A percentile compares a stretch with the other conserved stretches of the same genome.
Conservation (phyloP, 2,329 filamentous ascomycete genomes). For the Xylaria sp. region DNA sequence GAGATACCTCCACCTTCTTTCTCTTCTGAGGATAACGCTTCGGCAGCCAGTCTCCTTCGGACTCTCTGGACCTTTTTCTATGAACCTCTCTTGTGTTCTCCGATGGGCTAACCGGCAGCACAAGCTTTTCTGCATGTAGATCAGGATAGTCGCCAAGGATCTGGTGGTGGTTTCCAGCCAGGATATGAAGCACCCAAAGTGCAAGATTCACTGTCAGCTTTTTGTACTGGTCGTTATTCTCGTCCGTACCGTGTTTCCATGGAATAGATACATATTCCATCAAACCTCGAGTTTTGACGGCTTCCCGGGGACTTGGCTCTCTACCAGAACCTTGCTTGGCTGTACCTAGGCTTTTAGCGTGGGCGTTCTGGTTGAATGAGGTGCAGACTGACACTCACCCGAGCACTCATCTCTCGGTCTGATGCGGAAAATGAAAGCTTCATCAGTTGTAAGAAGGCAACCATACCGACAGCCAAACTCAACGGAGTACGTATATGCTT, state of each 20-base stretch:
- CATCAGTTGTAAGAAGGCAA: not conserved
- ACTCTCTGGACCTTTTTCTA: too few species aligned
- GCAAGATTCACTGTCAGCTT: not conserved
- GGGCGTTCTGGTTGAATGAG: too few species aligned
- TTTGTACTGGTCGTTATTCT: not conserved
- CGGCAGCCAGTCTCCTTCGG: too few species aligned
- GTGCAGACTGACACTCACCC: not conserved
- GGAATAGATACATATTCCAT: not conserved
- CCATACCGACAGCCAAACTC: not conserved
- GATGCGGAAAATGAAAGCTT: constrained; percentile 2
- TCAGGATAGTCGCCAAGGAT: too few species aligned
- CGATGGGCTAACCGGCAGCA: too few species aligned
- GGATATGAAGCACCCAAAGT: not conserved
- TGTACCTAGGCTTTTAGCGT: not conserved
- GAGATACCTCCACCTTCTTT: too few species aligned
- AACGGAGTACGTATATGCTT: not conserved
- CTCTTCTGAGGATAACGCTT: too few species aligned
- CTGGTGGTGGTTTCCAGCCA: not conserved
- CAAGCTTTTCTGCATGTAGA: too few species aligned
- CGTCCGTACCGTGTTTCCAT: not conserved
- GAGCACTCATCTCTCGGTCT: not conserved
- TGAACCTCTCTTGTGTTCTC: too few species aligned
- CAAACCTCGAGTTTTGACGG: not conserved
- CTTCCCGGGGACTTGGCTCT: not conserved
- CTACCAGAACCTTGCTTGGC: not conserved